Conservation (phyloP, 2,329 filamentous ascomycete genomes). For the Aphanoascus verrucosus region DNA sequence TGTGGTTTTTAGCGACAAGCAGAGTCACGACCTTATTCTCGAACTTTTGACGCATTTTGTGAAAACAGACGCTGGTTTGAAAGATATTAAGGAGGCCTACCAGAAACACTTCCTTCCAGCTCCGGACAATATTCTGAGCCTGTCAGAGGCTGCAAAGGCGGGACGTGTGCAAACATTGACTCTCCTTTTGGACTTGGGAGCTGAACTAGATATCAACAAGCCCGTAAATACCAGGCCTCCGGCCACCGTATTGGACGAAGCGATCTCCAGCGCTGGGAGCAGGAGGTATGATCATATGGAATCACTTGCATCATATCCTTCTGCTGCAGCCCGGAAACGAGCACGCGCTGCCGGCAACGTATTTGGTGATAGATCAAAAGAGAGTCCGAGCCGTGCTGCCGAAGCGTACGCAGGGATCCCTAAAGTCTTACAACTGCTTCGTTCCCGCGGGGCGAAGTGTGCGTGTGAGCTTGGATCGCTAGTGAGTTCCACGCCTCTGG, state of each 20-base stretch:
- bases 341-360: conserved; percentile 18
- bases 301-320: conserved; percentile 17
- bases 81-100: conserved; percentile 14
- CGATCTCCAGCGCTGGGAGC: conserved; percentile 16
- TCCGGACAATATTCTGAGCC: conserved; percentile 10
- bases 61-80: not conserved
- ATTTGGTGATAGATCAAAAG: not conserved
- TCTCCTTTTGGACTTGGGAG: conserved; percentile 19
- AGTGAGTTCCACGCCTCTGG: not conserved
- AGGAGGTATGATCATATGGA: conserved; percentile 19
- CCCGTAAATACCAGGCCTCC: conserved; percentile 9
- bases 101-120: conserved; percentile 16
- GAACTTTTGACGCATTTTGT: conserved; percentile 16
- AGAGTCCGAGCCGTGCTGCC: not conserved
- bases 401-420: conserved; percentile 15
- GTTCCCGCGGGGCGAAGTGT: conserved; percentile 17
- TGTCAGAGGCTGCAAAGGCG: conserved; percentile 16
- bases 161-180: conserved; percentile 16
- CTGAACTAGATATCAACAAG: conserved; percentile 15
- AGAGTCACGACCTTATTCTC: conserved; percentile 19
- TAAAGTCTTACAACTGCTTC: conserved; percentile 16
- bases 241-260: conserved; percentile 18
- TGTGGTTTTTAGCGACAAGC: conserved; percentile 17
- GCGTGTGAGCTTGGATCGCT: conserved; percentile 16
- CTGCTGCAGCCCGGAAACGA: conserved; percentile 12